Conservation (phyloP, 163 green algal genomes). For the Scenedesmus sp. region DNA sequence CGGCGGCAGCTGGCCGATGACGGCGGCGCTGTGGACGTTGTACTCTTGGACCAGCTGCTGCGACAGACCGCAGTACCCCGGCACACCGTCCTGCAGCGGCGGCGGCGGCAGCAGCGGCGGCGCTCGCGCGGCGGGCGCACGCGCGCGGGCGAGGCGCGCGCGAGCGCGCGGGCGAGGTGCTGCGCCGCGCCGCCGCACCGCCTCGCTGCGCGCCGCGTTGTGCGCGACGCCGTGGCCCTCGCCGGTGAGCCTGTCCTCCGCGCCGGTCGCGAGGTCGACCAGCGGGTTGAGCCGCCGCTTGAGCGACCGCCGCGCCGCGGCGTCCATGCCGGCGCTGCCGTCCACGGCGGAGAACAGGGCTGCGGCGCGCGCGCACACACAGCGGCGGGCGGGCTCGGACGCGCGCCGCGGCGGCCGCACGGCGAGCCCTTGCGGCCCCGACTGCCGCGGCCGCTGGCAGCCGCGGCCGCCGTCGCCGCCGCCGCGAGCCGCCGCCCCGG, state of each 20-base stretch:
- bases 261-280: conserved; percentile 35
- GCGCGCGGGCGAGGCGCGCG: too few relatives aligned
- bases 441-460: too few relatives aligned
- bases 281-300: conserved; percentile 37
- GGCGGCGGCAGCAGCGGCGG: too few relatives aligned
- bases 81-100: conserved; percentile 44
- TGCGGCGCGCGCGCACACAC: background rate
- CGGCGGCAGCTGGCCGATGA: background rate
- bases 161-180: too few relatives aligned
- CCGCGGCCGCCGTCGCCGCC: too few relatives aligned
- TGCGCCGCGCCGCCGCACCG: background rate
- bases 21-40: conserved; percentile 30
- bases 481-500: too few relatives aligned
- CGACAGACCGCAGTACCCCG: conserved; percentile 21
- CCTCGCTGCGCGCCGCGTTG: conserved; percentile 25
- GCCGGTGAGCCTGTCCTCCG: conserved; percentile 16
- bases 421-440: too few relatives aligned
- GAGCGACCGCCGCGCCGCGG: background rate
- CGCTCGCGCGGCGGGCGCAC: too few relatives aligned
- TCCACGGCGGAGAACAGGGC: conserved; percentile 1
- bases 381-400: too few relatives aligned
- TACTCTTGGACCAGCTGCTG: conserved; percentile 39
- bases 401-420: too few relatives aligned
- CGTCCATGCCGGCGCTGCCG: background rate
- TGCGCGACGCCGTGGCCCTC: conserved; percentile 42